These are phyloP conservation scores for Phragmites australis DNA, from an alignment of 176 grass and related monocot species.

Conservation along the genomic window DNA sequence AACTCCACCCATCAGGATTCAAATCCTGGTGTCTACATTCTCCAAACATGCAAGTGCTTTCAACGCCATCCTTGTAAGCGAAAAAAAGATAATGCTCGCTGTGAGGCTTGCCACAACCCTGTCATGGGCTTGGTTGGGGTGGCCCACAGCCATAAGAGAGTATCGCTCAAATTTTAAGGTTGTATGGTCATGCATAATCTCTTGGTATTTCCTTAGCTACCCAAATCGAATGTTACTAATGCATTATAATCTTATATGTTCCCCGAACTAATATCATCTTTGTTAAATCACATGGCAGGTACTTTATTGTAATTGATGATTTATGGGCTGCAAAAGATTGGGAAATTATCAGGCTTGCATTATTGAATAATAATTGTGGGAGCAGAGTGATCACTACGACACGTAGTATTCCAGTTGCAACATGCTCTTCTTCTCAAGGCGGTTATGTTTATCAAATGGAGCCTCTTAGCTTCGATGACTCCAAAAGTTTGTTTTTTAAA, in stretches of 20 bases:
- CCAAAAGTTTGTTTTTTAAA: neutral
- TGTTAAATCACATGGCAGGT: neutral
- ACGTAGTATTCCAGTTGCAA: neutral
- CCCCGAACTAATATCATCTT: neutral
- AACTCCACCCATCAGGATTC: too few relatives aligned
- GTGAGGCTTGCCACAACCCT: too few relatives aligned
- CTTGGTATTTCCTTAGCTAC: neutral
- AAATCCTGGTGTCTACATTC: too few relatives aligned
- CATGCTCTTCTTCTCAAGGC: neutral
- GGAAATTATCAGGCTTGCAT: neutral
- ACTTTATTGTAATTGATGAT: slow-evolving; percentile 20
- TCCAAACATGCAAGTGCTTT: too few relatives aligned
- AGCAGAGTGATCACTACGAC: slow-evolving; percentile 6
- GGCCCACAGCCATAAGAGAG: too few relatives aligned
- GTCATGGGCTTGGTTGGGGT: too few relatives aligned
- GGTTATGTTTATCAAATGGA: neutral
- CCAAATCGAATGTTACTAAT: neutral
- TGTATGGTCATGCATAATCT: neutral
- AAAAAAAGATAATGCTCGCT: too few relatives aligned
- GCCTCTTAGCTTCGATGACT: neutral
- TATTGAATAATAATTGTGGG: neutral
- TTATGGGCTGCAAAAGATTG: neutral
- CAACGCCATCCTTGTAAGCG: too few relatives aligned
- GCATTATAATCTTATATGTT: neutral
- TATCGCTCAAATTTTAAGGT: too few relatives aligned